Percentiles rank a stretch among this genome's conserved stretches.
Evolutionary conservation across 257 asterid species (phyloP).

Genomic region (Ilex aquifolium): DNA sequence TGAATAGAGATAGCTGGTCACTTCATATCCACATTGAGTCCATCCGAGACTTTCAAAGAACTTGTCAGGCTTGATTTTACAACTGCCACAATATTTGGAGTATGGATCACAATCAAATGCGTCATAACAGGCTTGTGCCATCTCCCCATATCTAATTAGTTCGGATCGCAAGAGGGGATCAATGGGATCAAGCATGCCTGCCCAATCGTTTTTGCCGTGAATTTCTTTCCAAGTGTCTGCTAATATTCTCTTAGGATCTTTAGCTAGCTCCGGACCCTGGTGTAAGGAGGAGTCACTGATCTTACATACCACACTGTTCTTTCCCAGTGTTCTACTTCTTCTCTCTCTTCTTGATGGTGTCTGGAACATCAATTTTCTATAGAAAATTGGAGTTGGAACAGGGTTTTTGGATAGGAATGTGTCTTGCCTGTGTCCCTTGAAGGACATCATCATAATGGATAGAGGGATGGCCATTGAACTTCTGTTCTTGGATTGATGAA

Average conservation of each 20-base stretch:
- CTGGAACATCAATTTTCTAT: too few species aligned
- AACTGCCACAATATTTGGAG: slow-evolving; percentile 43
- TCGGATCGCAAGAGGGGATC: slow-evolving; percentile 32
- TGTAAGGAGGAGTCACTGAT: too few species aligned
- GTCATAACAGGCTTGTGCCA: slow-evolving; percentile 49
- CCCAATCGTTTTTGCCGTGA: slow-evolving; percentile 39
- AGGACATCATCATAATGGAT: not conserved
- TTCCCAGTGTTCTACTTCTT: too few species aligned
- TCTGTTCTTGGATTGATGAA: too few species aligned
- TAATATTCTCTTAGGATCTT: slow-evolving; percentile 1
- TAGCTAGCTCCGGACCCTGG: too few species aligned
- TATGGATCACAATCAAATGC: slow-evolving; percentile 44
- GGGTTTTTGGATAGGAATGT: not conserved
- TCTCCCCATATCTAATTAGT: slow-evolving; percentile 40
- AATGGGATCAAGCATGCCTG: slow-evolving; percentile 40
- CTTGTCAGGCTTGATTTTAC: slow-evolving; percentile 16
- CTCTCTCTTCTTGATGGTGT: too few species aligned
- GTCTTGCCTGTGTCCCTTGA: slow-evolving; percentile 6
- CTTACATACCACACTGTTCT: too few species aligned
- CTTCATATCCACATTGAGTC: slow-evolving; percentile 24
- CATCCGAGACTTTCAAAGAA: slow-evolving; percentile 29
- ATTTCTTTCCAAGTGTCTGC: slow-evolving; percentile 33
- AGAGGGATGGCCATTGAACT: slow-evolving; percentile 9
- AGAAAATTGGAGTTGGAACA: too few species aligned
- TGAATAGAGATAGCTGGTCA: slow-evolving; percentile 34